Base-by-base conservation (phyloP, 2,329 filamentous ascomycete species). In the Exophiala bonariae region DNA sequence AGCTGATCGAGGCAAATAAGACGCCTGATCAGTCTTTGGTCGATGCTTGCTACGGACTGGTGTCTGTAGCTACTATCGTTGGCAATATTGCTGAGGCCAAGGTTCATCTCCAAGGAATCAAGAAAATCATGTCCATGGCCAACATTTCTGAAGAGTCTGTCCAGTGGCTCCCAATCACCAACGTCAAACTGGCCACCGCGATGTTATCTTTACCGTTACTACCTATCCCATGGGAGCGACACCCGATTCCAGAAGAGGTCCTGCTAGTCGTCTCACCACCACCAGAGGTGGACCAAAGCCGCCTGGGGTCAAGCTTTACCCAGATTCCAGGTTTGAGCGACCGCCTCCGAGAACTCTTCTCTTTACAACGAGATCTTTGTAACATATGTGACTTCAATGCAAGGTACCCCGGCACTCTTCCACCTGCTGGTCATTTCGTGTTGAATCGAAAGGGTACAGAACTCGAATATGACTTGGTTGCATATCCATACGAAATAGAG, bases 41-140 rank as follows among this genome's bases (percentile, higher is more conserved):
- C 47, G 63, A 67, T 42, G 67, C 65, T 6, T 66, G 69, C 41
- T 58, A 69, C 37, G 66, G 63, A 19, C 60, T 71, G 11, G 59
- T 68, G 16, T 62, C 63, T n/a, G 59, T 66, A 40, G 59, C 66
- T 32, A 66, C 68, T 59, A 66, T 69, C 16, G 58, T 66, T 37
- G 68, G 66, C 8, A 55, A 65, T 28, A 69, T 69, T 41, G 60
- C 62, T 31, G 67, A 70, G 55, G 64, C 64, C 13, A 60, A 59
- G 31, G 63, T 71, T 17, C 69, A 73, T 50, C 56, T 71, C 7
- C 56, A 58, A 23, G 67, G 67, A 3, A 41, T 56, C 26, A 38
- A 37, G 10, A 41, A 49, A 3, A 57, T 72, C 9, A 63, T 62
- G 44, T 59, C 57, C 9, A 66, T 70, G 63, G 64, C 70, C 10